Evolutionary conservation across 345 rosid species (phyloP).

Genomic region (Ailanthus altissimus): DNA sequence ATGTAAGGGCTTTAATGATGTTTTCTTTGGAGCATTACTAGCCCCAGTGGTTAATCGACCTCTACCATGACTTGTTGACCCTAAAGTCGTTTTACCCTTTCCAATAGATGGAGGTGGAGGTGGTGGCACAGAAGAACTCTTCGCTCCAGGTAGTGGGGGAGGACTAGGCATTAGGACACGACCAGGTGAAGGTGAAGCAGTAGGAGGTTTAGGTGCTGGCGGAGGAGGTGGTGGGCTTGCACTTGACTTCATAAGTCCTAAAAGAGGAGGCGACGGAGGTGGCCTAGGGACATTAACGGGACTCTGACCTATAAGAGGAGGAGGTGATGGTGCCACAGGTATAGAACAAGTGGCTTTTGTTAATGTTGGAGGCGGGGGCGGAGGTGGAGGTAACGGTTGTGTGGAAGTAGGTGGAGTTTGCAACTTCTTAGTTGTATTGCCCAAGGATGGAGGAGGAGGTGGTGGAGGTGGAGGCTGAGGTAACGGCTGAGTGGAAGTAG

Average conservation of each 20-base stretch:
- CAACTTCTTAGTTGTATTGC: background rate
- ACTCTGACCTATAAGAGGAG: slow-evolving; percentile 26
- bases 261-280: slow-evolving; percentile 45
- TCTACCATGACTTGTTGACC: slow-evolving; percentile 47
- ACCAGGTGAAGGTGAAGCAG: slow-evolving; percentile 48
- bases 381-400: slow-evolving; percentile 32
- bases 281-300: slow-evolving; percentile 29
- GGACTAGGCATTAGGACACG: slow-evolving; percentile 39
- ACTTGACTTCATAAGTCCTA: slow-evolving; percentile 26
- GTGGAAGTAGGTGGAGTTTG: slow-evolving; percentile 29
- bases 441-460: slow-evolving; percentile 14
- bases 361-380: slow-evolving; percentile 29
- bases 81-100: slow-evolving; percentile 55
- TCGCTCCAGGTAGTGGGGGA: slow-evolving; percentile 55
- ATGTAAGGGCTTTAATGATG: slow-evolving; percentile 82
- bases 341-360: slow-evolving; percentile 29
- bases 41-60: slow-evolving; percentile 54
- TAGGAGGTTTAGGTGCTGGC: slow-evolving; percentile 54
- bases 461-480: too few relatives aligned
- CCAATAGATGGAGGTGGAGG: slow-evolving; percentile 76
- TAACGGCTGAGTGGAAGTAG: slow-evolving; percentile 35
- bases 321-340: slow-evolving; percentile 36
- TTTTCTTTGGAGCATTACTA: slow-evolving; percentile 58
- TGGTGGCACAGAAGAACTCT: slow-evolving; percentile 57
- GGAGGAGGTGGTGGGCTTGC: slow-evolving; percentile 47